Evolutionary conservation across 768 basidiomycete genomes (phyloP).

Genomic region (Mycena epipterygia): DNA sequence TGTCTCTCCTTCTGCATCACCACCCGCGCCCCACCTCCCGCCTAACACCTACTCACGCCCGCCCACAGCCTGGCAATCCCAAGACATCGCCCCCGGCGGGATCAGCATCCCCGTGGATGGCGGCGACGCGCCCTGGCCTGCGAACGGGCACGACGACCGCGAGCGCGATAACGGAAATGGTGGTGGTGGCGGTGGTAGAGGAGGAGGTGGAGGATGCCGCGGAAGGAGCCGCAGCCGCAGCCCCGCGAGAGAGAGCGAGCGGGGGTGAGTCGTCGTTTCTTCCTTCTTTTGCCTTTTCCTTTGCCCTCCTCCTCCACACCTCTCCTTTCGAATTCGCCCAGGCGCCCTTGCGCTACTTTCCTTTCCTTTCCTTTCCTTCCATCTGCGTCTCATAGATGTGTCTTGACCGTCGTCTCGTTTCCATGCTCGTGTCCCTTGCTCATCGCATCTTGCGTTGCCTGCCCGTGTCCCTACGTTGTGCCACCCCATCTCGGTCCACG

Average conservation of each 20-base stretch:
- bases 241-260: conserved; percentile 68
- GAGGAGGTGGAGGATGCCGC: conserved; percentile 41
- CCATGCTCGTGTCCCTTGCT: background rate
- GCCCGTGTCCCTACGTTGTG: too few species aligned
- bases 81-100: conserved; percentile 81
- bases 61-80: conserved; percentile 83
- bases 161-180: conserved; percentile 48
- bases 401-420: conserved; percentile 16
- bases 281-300: too few species aligned
- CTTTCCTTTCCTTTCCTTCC: conserved; percentile 11
- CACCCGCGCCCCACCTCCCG: background rate
- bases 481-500: conserved; percentile 2
- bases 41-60: conserved; percentile 38
- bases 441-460: background rate
- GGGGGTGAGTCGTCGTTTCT: conserved; percentile 61
- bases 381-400: background rate
- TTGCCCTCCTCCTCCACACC: too few species aligned
- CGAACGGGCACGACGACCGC: conserved; percentile 52
- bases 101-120: conserved; percentile 78
- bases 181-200: too few species aligned
- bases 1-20: too few species aligned
- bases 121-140: conserved; percentile 74
- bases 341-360: too few species aligned
- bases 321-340: too few species aligned
- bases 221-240: conserved; percentile 87